Evolutionary conservation across 2,329 filamentous ascomycete genomes (phyloP), one percentile per base, ranked within the genome.

Genomic region (Diaporthe humulicola): DNA sequence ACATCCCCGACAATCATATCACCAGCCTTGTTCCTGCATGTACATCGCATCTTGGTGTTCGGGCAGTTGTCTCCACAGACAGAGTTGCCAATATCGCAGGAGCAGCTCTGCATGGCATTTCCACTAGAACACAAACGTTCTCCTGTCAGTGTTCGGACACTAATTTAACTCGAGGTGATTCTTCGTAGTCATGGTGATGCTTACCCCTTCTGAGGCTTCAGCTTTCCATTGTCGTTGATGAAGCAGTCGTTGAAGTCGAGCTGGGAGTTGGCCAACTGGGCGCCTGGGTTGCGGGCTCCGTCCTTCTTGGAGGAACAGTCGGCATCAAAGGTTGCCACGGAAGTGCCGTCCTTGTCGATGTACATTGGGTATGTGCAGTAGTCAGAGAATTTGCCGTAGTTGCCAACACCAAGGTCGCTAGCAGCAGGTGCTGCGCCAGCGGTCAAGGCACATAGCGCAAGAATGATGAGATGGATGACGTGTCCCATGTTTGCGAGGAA

Each of bases 201-300:
- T 15, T 48, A 69, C 71, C 45, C 36, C 48, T 69, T 48, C 1
- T 25, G 25, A 28, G 38, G 60, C 6, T 48, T n/a, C 15, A 73
- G 6, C 4, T 28, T n/a, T 19, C 71, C 71, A 45, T 19, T 19
- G 10, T 28, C 22, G 50, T 73, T 69, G 17, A 28, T 22, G 22
- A 73, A 73, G 38, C 71, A 69, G 45, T 57, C 45, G 28, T 58
- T 50, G 25, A 73, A 56, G 19, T 42, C 19, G 22, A 73, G 30
- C 17, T 45, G 52, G n/a, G 71, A 73, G 4, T 67, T 52, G 36
- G 61, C 64, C 50, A 73, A 38, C 28, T 22, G 5, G n/a, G 48
- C 14, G 14, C 48, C 36, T 0, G 17, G 3, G 12, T 19, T 19
- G 25, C 28, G 17, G n/a, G 19, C 36, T 30, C 60, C 60, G 40